A percentile compares a stretch with the other conserved stretches of the same genome.
Conservation (phyloP, 2,329 filamentous ascomycete genomes). For the Aspergillus neoniger region DNA sequence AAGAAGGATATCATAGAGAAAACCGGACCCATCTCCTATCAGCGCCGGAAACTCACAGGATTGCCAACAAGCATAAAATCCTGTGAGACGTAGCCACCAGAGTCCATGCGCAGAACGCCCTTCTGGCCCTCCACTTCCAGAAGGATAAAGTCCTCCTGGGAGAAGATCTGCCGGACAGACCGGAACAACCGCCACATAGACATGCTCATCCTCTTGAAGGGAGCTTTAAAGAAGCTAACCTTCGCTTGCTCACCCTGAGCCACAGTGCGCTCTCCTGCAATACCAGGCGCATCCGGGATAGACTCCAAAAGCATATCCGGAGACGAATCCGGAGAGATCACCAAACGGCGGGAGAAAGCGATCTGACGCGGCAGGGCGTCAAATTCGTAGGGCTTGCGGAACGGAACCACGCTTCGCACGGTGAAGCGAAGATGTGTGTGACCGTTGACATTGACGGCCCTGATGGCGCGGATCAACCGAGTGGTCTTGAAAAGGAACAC, state of each 20-base stretch:
- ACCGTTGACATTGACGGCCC: conserved; percentile 47
- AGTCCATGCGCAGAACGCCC: conserved; percentile 40
- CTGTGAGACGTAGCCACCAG: conserved; percentile 37
- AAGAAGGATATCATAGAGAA: conserved; percentile 10
- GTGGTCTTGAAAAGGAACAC: conserved; percentile 61
- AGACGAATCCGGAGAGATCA: conserved; percentile 31
- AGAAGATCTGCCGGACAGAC: conserved; percentile 42
- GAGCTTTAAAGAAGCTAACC: conserved; percentile 36
- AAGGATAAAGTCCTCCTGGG: conserved; percentile 44
- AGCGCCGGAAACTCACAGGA: conserved; percentile 22
- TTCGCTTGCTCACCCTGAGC: conserved; percentile 16
- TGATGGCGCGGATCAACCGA: conserved; percentile 61
- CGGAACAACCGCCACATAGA: conserved; percentile 36
- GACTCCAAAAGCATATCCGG: conserved; percentile 18
- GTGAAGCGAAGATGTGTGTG: conserved; percentile 37
- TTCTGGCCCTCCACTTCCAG: conserved; percentile 40
- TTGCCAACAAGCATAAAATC: conserved; percentile 40
- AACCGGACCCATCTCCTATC: neutral
- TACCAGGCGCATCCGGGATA: conserved; percentile 9
- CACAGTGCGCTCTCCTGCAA: neutral
- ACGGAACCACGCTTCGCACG: conserved; percentile 42
- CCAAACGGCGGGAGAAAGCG: conserved; percentile 35
- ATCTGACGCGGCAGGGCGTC: conserved; percentile 38
- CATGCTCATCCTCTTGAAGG: conserved; percentile 33
- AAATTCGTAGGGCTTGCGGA: conserved; percentile 38